Conservation (phyloP, 1,284 basidiomycete genomes). For the Meripilus lineatus region DNA sequence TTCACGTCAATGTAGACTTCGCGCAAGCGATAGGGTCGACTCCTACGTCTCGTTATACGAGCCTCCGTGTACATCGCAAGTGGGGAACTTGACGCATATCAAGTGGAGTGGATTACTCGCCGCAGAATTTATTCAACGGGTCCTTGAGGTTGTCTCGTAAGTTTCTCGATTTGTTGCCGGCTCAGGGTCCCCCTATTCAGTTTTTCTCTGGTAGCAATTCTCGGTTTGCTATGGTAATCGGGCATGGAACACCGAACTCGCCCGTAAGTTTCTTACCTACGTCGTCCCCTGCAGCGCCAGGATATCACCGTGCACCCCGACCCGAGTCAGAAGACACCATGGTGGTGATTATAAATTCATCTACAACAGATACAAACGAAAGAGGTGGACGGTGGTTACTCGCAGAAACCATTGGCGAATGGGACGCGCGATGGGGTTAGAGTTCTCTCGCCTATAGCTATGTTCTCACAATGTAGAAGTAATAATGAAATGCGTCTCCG, state of each 20-base stretch:
- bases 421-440: constrained; percentile 26
- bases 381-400: constrained; percentile 16
- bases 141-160: constrained; percentile 42
- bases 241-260: constrained; percentile 16
- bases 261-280: constrained; percentile 18
- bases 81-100: constrained; percentile 45
- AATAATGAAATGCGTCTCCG: constrained; percentile 84
- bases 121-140: constrained; percentile 42
- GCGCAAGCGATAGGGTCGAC: constrained; percentile 36
- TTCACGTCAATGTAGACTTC: constrained; percentile 24
- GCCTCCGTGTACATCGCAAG: constrained; percentile 35
- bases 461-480: constrained; percentile 54
- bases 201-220: neutral
- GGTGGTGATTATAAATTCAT: constrained; percentile 14
- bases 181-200: neutral
- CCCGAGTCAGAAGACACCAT: constrained; percentile 22
- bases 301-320: constrained; percentile 19
- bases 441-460: neutral
- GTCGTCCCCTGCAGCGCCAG: constrained; percentile 11
- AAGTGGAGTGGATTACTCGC: constrained; percentile 56
- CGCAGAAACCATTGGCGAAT: constrained; percentile 24
- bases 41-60: constrained; percentile 44
- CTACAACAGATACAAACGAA: neutral
- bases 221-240: constrained; percentile 17
- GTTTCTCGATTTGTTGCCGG: constrained; percentile 14